These are phyloP conservation scores for Wickerhamia fluorescens DNA, from an alignment of 805 yeast genomes.

Conservation along the genomic window DNA sequence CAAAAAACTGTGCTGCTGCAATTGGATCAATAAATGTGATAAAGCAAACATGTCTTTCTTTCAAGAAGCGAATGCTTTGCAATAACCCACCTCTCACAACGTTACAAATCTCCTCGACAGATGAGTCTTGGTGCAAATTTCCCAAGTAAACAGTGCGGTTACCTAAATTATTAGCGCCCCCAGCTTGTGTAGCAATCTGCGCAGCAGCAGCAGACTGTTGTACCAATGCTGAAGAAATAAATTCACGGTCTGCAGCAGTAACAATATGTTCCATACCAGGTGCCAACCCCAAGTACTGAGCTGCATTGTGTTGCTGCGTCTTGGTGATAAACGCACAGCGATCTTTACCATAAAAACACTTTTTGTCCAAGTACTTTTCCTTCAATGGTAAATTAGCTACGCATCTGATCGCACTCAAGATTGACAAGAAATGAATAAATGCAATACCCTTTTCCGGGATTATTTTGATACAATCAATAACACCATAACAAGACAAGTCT, in stretches of 20 bases:
- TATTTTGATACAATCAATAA: slow-evolving; percentile 78
- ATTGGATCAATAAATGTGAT: slow-evolving; percentile 94
- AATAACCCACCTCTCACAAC: slow-evolving; percentile 92
- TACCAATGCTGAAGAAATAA: slow-evolving; percentile 67
- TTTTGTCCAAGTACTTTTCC: slow-evolving; percentile 66
- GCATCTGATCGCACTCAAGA: slow-evolving; percentile 78
- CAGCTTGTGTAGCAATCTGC: slow-evolving; percentile 92
- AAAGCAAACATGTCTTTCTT: slow-evolving; percentile 87
- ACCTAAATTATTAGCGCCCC: slow-evolving; percentile 87
- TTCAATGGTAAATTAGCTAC: slow-evolving; percentile 66
- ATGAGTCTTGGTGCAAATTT: slow-evolving; percentile 79
- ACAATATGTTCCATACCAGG: slow-evolving; percentile 82
- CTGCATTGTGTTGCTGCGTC: slow-evolving; percentile 95
- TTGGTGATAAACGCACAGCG: slow-evolving; percentile 91
- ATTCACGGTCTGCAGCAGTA: slow-evolving; percentile 59
- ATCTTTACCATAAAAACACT: slow-evolving; percentile 89
- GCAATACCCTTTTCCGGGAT: slow-evolving; percentile 78
- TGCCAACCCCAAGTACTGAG: slow-evolving; percentile 85
- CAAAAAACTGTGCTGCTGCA: slow-evolving; percentile 96
- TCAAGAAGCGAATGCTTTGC: slow-evolving; percentile 72
- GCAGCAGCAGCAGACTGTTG: slow-evolving; percentile 97
- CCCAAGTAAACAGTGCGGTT: slow-evolving; percentile 92
- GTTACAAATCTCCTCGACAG: slow-evolving; percentile 90
- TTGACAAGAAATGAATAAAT: slow-evolving; percentile 83
- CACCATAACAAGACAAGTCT: slow-evolving; percentile 70